Evolutionary conservation across 2,329 filamentous ascomycete species (phyloP).

Genomic region (Fusarium papillatum): DNA sequence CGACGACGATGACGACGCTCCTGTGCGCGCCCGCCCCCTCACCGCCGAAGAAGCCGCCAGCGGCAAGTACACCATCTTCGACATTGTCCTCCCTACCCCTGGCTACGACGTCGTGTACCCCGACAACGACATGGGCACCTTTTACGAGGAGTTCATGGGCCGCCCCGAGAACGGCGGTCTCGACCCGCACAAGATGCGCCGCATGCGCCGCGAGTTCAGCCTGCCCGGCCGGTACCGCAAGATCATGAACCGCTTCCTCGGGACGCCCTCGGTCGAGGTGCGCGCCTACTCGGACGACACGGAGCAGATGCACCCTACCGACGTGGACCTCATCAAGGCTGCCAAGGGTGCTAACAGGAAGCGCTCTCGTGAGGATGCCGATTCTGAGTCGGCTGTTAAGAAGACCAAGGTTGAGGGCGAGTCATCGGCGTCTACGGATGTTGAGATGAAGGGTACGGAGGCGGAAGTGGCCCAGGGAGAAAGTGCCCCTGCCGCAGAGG

Average conservation of each 20-base stretch:
- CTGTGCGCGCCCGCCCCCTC: conserved; percentile 76
- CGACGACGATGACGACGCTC: conserved; percentile 58
- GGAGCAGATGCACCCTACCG: conserved; percentile 91
- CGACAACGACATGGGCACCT: conserved; percentile 83
- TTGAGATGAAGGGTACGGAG: conserved; percentile 27
- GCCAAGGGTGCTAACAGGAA: conserved; percentile 42
- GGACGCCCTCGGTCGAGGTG: conserved; percentile 76
- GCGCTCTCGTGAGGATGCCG: conserved; percentile 34
- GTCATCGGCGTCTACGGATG: conserved; percentile 13
- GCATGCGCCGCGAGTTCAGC: conserved; percentile 88
- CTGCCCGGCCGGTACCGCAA: conserved; percentile 92
- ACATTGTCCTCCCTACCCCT: conserved; percentile 92
- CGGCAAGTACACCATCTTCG: conserved; percentile 85
- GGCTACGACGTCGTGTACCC: conserved; percentile 94
- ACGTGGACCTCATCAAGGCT: conserved; percentile 77
- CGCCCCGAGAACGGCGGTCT: conserved; percentile 82
- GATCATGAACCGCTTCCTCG: conserved; percentile 79
- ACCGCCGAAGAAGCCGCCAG: conserved; percentile 83
- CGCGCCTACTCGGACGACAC: conserved; percentile 77
- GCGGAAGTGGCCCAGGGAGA: conserved; percentile 18
- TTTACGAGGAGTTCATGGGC: conserved; percentile 90
- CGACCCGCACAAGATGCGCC: conserved; percentile 89
- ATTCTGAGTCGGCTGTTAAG: conserved; percentile 36
- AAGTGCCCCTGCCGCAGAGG: conserved; percentile 14
- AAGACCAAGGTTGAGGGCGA: conserved; percentile 43